Base-by-base conservation (phyloP, 1,284 basidiomycete genomes). In the Sanghuangporus sanghuang region DNA sequence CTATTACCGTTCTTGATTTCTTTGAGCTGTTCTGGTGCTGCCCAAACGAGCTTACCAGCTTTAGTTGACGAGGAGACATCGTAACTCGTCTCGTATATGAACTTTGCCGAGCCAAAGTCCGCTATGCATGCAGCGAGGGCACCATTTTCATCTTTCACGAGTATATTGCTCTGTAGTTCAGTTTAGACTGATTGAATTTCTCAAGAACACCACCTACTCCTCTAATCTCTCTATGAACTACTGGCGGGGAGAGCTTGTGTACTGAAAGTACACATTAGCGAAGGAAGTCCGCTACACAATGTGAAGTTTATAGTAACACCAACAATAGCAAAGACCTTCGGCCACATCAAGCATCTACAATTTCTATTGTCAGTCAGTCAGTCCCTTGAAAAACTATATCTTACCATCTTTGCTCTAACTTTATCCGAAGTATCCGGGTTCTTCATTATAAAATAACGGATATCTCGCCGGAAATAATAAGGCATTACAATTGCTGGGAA, bases 31-130 rank as follows among this genome's bases (percentile, higher is more conserved):
- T 61, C 59, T n/a, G 59, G 59, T 42, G 59, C 14, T 21, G 36
- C 27, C 59, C 59, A 61, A 5, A 8, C 23, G 5, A 27, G 11
- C 18, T 18, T n/a, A 1, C 18, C 21, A 9, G 18, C 9, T 23
- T 49, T 16, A 18, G 48, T 49, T 9, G 48, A 16, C 3, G 14
- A 18, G 14, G 48, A 16, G 21, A 49, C 23, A 2, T 23, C 16
- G 23, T 49, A 16, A 4, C 14, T 12, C 7, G 9, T 39, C 5
- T 16, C 11, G 32, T 50, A n/a, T 2, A 23, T 5, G 11, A 59
- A 49, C 36, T 61, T 61, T 39, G 59, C 59, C 2, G 49, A 53
- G 16, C 59, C 59, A 21, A 61, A 61, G 32, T 61, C 49, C 7
- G n/a, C 21, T 12, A 61, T 36, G n/a, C 23, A 23, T 6, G 59